Evolutionary conservation across 495 filamentous ascomycete species (phyloP).

Genomic region (Friedmanniomyces simplex): DNA sequence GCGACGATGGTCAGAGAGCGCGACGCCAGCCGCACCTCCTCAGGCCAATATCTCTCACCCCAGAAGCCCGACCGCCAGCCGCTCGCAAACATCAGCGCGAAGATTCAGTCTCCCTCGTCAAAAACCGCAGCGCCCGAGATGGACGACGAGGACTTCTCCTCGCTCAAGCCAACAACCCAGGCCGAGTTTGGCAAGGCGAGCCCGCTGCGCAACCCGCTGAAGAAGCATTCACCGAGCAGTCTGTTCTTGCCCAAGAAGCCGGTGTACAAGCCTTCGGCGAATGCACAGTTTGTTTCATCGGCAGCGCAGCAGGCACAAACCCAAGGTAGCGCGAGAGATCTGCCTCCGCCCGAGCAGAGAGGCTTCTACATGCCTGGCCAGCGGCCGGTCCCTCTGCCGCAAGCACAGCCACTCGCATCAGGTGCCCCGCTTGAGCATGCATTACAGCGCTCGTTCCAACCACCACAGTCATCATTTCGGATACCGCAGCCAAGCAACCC

Average conservation of each 20-base stretch:
- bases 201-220: constrained; percentile 32
- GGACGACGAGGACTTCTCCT: constrained; percentile 14
- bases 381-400: not conserved
- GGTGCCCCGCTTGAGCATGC: not conserved
- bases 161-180: constrained; percentile 17
- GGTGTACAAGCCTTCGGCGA: constrained; percentile 8
- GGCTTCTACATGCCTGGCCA: constrained; percentile 9
- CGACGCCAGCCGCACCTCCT: constrained; percentile 9
- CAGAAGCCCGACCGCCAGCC: constrained; percentile 13
- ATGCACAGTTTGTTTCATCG: constrained; percentile 11
- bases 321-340: not conserved
- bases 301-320: constrained; percentile 4
- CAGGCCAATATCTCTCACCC: constrained; percentile 6
- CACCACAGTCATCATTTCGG: not conserved
- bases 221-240: constrained; percentile 19
- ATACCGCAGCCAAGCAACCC: constrained; percentile 25
- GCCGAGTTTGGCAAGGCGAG: constrained; percentile 54
- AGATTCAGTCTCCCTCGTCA: constrained; percentile 23
- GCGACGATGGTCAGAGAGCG: constrained; percentile 22
- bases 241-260: constrained; percentile 19
- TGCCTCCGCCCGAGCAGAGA: not conserved
- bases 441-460: not conserved
- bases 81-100: constrained; percentile 24
- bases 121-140: constrained; percentile 15
- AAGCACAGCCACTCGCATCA: not conserved